Evolutionary conservation across 768 basidiomycete species (phyloP).

Genomic region (Pisolithus sp.): DNA sequence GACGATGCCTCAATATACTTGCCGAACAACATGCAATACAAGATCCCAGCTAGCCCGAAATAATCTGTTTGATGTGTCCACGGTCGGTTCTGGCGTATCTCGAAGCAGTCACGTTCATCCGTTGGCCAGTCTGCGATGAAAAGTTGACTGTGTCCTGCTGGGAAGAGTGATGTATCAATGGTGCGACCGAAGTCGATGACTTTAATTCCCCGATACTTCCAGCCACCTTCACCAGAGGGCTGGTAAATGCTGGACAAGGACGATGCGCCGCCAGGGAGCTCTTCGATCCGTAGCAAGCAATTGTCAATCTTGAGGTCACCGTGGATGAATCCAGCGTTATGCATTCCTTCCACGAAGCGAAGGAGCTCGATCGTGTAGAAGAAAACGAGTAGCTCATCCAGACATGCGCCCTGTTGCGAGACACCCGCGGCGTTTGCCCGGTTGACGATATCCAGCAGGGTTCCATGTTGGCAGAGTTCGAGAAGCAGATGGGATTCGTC

Average conservation of each 20-base stretch:
- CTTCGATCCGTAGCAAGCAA: slow-evolving; percentile 87
- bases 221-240: slow-evolving; percentile 72
- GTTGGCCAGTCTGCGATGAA: slow-evolving; percentile 86
- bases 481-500: slow-evolving; percentile 91
- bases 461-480: slow-evolving; percentile 86
- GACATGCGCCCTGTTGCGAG: slow-evolving; percentile 68
- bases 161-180: slow-evolving; percentile 81
- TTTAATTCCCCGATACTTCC: slow-evolving; percentile 82
- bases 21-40: slow-evolving; percentile 94
- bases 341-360: slow-evolving; percentile 75
- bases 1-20: slow-evolving; percentile 84
- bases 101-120: slow-evolving; percentile 88
- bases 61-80: slow-evolving; percentile 98
- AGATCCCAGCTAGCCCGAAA: slow-evolving; percentile 88
- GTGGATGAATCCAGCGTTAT: slow-evolving; percentile 82
- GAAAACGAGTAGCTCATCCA: slow-evolving; percentile 90
- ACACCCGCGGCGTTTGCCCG: slow-evolving; percentile 69
- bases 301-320: slow-evolving; percentile 99
- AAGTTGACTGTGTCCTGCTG: slow-evolving; percentile 52
- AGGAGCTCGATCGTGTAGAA: slow-evolving; percentile 94
- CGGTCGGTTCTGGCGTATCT: slow-evolving; percentile 73
- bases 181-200: slow-evolving; percentile 97
- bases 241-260: slow-evolving; percentile 76
- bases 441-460: slow-evolving; percentile 88
- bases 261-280: slow-evolving; percentile 62